Conservation (phyloP, 345 rosid genomes). For the Toxicodendron radicans region DNA sequence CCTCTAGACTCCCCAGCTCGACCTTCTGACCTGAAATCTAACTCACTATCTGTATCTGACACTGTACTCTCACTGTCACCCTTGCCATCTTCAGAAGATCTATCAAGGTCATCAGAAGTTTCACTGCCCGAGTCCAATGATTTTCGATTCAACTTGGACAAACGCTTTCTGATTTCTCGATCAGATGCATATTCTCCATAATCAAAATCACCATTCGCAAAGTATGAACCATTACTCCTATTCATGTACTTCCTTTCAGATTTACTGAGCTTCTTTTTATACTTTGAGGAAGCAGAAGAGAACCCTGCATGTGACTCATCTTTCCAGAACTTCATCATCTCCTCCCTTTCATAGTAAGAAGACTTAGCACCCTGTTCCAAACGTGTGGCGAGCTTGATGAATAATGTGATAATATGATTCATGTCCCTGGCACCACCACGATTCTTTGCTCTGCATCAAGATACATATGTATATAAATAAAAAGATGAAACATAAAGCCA, state of each 20-base stretch:
- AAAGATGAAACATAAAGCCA: not conserved
- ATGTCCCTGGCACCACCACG: conserved; percentile 76
- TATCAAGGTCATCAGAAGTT: conserved; percentile 75
- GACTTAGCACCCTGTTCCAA: conserved; percentile 82
- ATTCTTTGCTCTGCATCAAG: conserved; percentile 66
- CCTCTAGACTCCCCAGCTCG: conserved; percentile 59
- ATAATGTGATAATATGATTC: conserved; percentile 66
- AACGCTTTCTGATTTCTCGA: conserved; percentile 81
- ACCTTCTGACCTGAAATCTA: conserved; percentile 62
- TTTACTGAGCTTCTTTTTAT: conserved; percentile 62
- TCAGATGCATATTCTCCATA: conserved; percentile 85
- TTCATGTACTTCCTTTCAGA: conserved; percentile 64
- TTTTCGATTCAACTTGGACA: conserved; percentile 77
- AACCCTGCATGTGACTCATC: conserved; percentile 58
- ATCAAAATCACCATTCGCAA: conserved; percentile 53
- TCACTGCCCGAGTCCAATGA: conserved; percentile 88
- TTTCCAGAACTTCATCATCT: conserved; percentile 78
- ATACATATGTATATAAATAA: conserved; percentile 19
- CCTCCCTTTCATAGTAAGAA: conserved; percentile 74
- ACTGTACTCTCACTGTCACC: conserved; percentile 67
- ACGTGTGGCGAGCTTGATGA: conserved; percentile 84
- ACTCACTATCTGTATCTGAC: conserved; percentile 90
- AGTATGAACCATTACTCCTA: conserved; percentile 59
- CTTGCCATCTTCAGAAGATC: conserved; percentile 65
- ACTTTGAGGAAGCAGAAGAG: conserved; percentile 52